Percentiles rank a stretch among this genome's conserved stretches.
Evolutionary conservation across 352 stramenopile genomes (phyloP).

Genomic region (Globisporangium solare): DNA sequence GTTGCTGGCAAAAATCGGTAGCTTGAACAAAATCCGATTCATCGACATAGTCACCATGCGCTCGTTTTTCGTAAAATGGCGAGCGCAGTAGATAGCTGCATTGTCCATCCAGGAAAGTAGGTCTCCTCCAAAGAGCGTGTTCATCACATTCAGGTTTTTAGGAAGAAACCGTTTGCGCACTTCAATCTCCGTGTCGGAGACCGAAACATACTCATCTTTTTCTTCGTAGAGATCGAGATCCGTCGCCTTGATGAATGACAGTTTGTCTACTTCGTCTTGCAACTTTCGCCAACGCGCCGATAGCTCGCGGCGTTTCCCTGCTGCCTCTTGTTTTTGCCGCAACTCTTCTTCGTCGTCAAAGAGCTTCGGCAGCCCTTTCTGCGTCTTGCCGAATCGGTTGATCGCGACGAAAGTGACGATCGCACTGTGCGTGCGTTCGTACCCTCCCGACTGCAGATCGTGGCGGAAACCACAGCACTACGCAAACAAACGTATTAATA

Average conservation of each 20-base stretch:
- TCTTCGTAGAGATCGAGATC: conserved; percentile 22
- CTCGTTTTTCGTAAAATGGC: conserved; percentile 58
- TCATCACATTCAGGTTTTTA: conserved; percentile 58
- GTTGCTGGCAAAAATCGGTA: conserved; percentile 54
- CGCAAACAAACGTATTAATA: too few relatives aligned
- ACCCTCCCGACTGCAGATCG: conserved; percentile 26
- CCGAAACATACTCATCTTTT: conserved; percentile 30
- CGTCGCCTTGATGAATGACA: conserved; percentile 25
- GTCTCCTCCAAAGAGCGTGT: conserved; percentile 62
- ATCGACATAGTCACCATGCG: conserved; percentile 62
- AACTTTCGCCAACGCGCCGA: conserved; percentile 29
- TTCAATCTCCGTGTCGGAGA: conserved; percentile 10
- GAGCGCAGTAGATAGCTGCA: conserved; percentile 47
- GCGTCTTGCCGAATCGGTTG: conserved; percentile 33
- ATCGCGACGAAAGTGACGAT: conserved; percentile 55
- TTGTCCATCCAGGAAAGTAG: conserved; percentile 64
- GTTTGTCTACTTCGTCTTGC: conserved; percentile 33
- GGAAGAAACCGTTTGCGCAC: conserved; percentile 6
- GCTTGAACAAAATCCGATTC: conserved; percentile 68
- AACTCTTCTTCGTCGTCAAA: conserved; percentile 32
- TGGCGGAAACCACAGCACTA: conserved; percentile 35
- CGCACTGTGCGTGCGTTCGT: conserved; percentile 44
- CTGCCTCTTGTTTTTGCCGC: conserved; percentile 24
- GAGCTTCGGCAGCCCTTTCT: conserved; percentile 31
- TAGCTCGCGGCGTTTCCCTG: conserved; percentile 25